Percentiles rank a stretch among this genome's conserved stretches.
Evolutionary conservation across 164 flowering plant species (phyloP).

Genomic region (Liquidambar formosana): DNA sequence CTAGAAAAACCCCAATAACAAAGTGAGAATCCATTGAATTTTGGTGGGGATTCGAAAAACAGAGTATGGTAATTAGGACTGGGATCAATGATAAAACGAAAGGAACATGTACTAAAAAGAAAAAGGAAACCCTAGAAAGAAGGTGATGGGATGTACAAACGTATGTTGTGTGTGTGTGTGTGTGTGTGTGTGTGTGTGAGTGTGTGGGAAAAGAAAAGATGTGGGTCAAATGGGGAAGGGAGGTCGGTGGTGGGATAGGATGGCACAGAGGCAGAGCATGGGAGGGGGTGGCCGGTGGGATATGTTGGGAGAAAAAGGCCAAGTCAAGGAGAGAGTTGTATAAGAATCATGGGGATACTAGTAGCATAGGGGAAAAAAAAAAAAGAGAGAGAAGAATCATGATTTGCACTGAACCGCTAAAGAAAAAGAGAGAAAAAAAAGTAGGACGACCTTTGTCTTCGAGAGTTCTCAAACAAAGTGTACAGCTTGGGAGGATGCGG

Average conservation of each 20-base stretch:
- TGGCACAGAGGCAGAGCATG: conserved; percentile 7
- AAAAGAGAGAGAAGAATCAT: conserved; percentile 2
- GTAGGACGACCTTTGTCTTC: conserved; percentile 2
- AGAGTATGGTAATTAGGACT: background rate
- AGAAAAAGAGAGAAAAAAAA: background rate
- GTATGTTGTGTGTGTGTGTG: too few species aligned
- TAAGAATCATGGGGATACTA: background rate
- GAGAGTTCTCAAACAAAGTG: conserved; percentile 18
- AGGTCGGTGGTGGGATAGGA: conserved; percentile 22
- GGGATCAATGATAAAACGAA: background rate
- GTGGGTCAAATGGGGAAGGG: conserved; percentile 12
- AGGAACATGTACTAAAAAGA: background rate
- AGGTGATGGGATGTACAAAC: background rate
- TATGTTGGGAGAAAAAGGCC: background rate
- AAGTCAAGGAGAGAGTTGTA: background rate
- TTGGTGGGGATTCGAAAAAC: conserved; percentile 5
- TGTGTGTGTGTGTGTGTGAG: too few species aligned
- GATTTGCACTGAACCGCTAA: conserved; percentile 4
- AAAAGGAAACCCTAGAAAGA: conserved; percentile 1
- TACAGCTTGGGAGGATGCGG: conserved; percentile 16
- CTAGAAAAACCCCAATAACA: conserved; percentile 40
- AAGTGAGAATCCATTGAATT: conserved; percentile 20
- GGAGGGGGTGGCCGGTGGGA: conserved; percentile 8
- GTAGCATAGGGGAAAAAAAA: background rate
- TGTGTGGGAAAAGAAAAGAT: background rate